Evolutionary conservation across 2,329 filamentous ascomycete species (phyloP).

Genomic region (Xylariomycetidae sp.): DNA sequence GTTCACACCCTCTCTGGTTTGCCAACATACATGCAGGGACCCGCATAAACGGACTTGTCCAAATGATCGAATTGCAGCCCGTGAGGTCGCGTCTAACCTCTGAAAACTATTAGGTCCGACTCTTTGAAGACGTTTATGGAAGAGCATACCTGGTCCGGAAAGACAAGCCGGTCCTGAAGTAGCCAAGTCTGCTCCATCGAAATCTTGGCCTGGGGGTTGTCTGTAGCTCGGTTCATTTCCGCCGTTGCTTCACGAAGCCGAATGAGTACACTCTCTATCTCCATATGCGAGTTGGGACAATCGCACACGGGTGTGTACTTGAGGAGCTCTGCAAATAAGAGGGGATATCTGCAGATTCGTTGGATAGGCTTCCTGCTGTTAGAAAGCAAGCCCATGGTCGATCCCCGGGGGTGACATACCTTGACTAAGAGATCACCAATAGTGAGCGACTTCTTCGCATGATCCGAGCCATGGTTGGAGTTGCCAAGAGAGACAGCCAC

Average conservation of each 20-base stretch:
- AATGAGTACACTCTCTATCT: constrained; percentile 69
- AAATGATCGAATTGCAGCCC: constrained; percentile 69
- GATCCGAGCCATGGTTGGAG: constrained; percentile 56
- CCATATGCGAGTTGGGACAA: constrained; percentile 76
- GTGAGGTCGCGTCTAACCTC: constrained; percentile 49
- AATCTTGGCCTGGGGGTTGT: constrained; percentile 64
- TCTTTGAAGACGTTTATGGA: background rate
- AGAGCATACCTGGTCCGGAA: constrained; percentile 62
- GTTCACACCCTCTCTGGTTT: constrained; percentile 60
- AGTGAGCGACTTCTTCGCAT: constrained; percentile 70
- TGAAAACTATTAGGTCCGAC: constrained; percentile 23
- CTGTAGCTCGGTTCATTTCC: constrained; percentile 80
- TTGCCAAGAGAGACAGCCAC: constrained; percentile 72
- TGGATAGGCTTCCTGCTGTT: constrained; percentile 69
- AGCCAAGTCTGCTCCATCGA: constrained; percentile 78
- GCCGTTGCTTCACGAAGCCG: constrained; percentile 69
- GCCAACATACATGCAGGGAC: constrained; percentile 77
- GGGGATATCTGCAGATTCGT: constrained; percentile 82
- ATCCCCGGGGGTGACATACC: constrained; percentile 39
- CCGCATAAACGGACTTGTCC: constrained; percentile 81
- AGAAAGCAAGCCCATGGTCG: constrained; percentile 3
- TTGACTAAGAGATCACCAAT: constrained; percentile 88
- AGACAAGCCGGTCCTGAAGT: constrained; percentile 75
- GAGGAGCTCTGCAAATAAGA: constrained; percentile 79
- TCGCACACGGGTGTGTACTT: constrained; percentile 80